Evolutionary conservation across 2,329 filamentous ascomycete species (phyloP), one percentile per base, ranked within the genome.

Genomic region (Apiospora saccharicola): DNA sequence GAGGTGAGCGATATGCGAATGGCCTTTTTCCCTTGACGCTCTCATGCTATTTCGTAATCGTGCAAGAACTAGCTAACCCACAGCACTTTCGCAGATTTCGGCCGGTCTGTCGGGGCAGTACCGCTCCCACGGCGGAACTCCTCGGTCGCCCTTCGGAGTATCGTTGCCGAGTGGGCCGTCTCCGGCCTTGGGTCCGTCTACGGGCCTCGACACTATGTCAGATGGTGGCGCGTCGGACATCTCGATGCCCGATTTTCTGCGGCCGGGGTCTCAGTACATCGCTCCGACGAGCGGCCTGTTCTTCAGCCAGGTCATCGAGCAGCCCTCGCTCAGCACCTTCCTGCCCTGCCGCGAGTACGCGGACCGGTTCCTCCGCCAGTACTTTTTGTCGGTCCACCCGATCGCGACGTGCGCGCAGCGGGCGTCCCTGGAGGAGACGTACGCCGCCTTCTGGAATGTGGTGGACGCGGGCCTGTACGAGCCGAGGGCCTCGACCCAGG

Each of bases 351-450:
- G 86, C 72, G 79, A 82, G 14, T 84, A 88, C 4, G 89, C 90
- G 4, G 90, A 94, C 79, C 85, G 85, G 47, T 83, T 95, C 3
- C 84, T 94, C 64, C 83, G 86, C 64, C 91, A 92, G 72, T 95
- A 95, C 77, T 93, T 92, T 80, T 78, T 85, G 37, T 88, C 89
- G 22, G 92, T 94, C 19, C 91, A 95, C 79, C 87, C 90, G 2
- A 86, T 95, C 71, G 90, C 90, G 34, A 87, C 90, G n/a, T 88
- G 90, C 49, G 85, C 94, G 0, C 92, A 95, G 79, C 86, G 89
- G 30, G 90, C 90, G 1, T 90, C 90, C 0, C 92, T 95, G 72
- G 88, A 93, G 78, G 83, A 83, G 24, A 86, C 90, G 64, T 94
- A 94, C 77, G 81, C 86, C 2, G 80, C 82, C 1, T 94, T 95